These are phyloP conservation scores for Grammothele lineata DNA, from an alignment of 768 basidiomycete species.

Conservation along the genomic window DNA sequence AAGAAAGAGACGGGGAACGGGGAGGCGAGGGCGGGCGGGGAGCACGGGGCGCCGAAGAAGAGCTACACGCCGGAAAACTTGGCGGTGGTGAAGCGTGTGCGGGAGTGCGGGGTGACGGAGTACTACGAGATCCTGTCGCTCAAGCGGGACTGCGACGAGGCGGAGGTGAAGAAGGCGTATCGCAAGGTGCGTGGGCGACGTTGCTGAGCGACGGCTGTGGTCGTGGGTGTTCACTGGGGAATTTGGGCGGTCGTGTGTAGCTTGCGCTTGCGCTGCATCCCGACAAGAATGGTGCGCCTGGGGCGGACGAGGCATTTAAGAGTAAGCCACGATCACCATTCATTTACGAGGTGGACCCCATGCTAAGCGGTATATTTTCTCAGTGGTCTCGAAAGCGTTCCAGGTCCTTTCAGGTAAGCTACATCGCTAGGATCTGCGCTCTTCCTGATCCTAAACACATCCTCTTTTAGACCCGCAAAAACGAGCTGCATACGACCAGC, in stretches of 20 bases:
- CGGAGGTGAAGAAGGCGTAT: slow-evolving; percentile 91
- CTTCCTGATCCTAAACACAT: not conserved
- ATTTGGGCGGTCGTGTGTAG: slow-evolving; percentile 25
- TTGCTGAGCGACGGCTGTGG: too few species aligned
- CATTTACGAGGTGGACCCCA: slow-evolving; percentile 5
- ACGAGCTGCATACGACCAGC: slow-evolving; percentile 79
- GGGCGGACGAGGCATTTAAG: slow-evolving; percentile 98
- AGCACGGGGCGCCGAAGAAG: slow-evolving; percentile 48
- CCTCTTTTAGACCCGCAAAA: slow-evolving; percentile 69
- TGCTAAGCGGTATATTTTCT: slow-evolving; percentile 1
- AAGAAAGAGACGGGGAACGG: slow-evolving; percentile 33
- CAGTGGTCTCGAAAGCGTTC: slow-evolving; percentile 98
- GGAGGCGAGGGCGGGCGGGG: too few species aligned
- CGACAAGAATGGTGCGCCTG: slow-evolving; percentile 95
- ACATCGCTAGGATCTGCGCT: not conserved
- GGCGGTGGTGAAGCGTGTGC: slow-evolving; percentile 80
- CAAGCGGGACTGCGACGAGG: slow-evolving; percentile 78
- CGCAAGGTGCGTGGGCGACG: slow-evolving; percentile 69
- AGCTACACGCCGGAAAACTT: slow-evolving; percentile 83
- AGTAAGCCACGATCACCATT: slow-evolving; percentile 46
- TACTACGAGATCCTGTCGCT: slow-evolving; percentile 91
- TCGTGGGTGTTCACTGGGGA: too few species aligned
- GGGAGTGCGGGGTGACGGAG: slow-evolving; percentile 79
- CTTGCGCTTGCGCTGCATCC: slow-evolving; percentile 87
- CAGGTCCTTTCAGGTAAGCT: slow-evolving; percentile 78